These are phyloP conservation scores for Zalaria obscura DNA, from an alignment of 2,329 filamentous ascomycete genomes.

Conservation along the genomic window DNA sequence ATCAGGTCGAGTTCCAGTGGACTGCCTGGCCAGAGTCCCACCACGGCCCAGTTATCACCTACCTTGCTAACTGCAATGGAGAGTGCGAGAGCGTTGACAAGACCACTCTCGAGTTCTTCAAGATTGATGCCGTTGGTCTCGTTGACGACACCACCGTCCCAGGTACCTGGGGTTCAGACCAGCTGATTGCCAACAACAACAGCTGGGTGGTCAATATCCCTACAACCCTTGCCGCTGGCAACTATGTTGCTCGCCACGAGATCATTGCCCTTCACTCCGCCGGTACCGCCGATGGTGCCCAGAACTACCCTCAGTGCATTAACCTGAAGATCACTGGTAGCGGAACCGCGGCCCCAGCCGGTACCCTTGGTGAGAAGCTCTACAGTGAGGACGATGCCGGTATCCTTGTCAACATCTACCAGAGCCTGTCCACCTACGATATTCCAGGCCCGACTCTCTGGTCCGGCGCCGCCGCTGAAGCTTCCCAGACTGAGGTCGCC, in stretches of 20 bases:
- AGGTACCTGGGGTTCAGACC: slow-evolving; percentile 42
- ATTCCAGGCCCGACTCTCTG: slow-evolving; percentile 36
- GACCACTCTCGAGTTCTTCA: slow-evolving; percentile 43
- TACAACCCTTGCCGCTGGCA: slow-evolving; percentile 36
- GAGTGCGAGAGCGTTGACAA: slow-evolving; percentile 42
- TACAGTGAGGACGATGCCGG: slow-evolving; percentile 45
- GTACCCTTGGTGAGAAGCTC: slow-evolving; percentile 37
- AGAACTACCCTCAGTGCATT: slow-evolving; percentile 36
- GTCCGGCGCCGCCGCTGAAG: slow-evolving; percentile 4
- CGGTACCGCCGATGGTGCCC: slow-evolving; percentile 26
- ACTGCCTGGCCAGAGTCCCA: slow-evolving; percentile 51
- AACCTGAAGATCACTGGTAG: slow-evolving; percentile 45
- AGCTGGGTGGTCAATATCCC: slow-evolving; percentile 39
- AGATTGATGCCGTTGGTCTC: slow-evolving; percentile 45
- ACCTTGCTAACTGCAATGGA: slow-evolving; percentile 44
- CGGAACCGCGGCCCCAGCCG: slow-evolving; percentile 34
- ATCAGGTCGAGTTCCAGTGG: slow-evolving; percentile 46
- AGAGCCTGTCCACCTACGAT: slow-evolving; percentile 28
- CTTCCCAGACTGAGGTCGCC: slow-evolving; percentile 1
- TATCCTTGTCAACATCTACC: slow-evolving; percentile 47
- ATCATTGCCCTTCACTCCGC: slow-evolving; percentile 46
- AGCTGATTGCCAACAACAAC: slow-evolving; percentile 33
- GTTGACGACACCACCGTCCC: slow-evolving; percentile 26
- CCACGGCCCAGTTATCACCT: slow-evolving; percentile 49
- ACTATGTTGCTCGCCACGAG: slow-evolving; percentile 47